Percentiles rank a stretch among this genome's conserved stretches.
Evolutionary conservation across 805 yeast species (phyloP).

Genomic region (Torulaspora franciscae): DNA sequence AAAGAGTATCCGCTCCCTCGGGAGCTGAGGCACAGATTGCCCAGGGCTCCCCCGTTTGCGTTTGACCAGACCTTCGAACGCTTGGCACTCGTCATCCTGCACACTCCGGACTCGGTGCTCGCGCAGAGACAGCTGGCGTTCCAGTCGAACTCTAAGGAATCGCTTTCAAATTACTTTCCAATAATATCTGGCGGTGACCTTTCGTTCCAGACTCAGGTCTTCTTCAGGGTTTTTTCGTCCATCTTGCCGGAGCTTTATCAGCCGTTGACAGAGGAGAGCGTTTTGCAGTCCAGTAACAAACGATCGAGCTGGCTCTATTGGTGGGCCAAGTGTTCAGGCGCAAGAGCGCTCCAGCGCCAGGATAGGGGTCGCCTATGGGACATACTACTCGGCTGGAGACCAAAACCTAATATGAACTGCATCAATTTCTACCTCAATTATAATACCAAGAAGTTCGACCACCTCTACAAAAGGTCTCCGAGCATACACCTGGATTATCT

Average conservation of each 20-base stretch:
- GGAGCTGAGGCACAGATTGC: constrained; percentile 19
- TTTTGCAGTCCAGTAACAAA: constrained; percentile 49
- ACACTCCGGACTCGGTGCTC: constrained; percentile 52
- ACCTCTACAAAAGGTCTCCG: constrained; percentile 22
- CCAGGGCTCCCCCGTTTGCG: constrained; percentile 38
- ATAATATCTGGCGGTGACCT: constrained; percentile 35
- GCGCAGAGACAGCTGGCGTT: constrained; percentile 21
- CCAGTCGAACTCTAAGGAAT: constrained; percentile 9
- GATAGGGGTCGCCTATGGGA: constrained; percentile 94
- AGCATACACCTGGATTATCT: constrained; percentile 21
- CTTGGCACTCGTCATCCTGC: constrained; percentile 66
- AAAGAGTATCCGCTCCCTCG: constrained; percentile 31
- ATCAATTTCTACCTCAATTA: constrained; percentile 35
- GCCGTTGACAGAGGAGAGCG: constrained; percentile 75
- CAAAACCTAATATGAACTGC: constrained; percentile 32
- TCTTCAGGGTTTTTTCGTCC: constrained; percentile 57
- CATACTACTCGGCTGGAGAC: constrained; percentile 71
- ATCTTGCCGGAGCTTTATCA: constrained; percentile 70
- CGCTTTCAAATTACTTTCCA: constrained; percentile 28
- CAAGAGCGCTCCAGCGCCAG: constrained; percentile 72
- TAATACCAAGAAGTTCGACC: constrained; percentile 31
- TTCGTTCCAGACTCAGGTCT: constrained; percentile 36
- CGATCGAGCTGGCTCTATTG: constrained; percentile 85
- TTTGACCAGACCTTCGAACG: constrained; percentile 73
- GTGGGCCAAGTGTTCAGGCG: constrained; percentile 92